A percentile compares a stretch with the other conserved stretches of the same genome.
Evolutionary conservation across 176 grass and related monocot genomes (phyloP).

Genomic region (Lolium rigidum): DNA sequence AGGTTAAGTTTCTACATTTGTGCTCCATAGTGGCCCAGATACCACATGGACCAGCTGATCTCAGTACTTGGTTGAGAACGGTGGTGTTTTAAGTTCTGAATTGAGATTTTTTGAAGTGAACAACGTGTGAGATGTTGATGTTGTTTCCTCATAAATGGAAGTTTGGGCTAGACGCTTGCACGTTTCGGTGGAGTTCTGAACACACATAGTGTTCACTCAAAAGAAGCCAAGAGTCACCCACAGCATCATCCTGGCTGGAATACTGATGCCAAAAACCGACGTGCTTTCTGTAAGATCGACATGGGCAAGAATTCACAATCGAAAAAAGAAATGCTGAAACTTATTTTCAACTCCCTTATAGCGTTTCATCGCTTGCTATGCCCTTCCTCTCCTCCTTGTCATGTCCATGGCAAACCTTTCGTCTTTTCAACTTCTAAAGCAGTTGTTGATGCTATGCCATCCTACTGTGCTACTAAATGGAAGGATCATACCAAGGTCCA

Average conservation of each 20-base stretch:
- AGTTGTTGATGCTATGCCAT: background rate
- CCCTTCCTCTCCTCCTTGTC: no score
- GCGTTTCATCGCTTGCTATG: background rate
- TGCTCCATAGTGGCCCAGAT: slow-evolving; percentile 9
- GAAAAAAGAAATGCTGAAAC: background rate
- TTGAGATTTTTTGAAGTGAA: no score
- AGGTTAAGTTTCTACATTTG: background rate
- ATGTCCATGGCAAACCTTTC: no score
- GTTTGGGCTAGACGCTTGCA: background rate
- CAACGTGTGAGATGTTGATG: background rate
- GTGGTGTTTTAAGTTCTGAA: no score
- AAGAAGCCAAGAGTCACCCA: background rate
- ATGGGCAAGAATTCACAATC: background rate
- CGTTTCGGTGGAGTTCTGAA: background rate
- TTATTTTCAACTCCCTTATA: background rate
- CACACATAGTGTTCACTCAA: background rate
- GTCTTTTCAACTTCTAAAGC: background rate
- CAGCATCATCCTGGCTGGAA: background rate
- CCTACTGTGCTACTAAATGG: background rate
- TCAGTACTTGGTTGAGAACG: background rate
- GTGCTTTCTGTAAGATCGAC: background rate
- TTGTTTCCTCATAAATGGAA: background rate
- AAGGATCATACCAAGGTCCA: background rate
- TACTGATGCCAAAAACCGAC: no score
- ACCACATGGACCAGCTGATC: background rate